phyloP scores from a whole-genome alignment of 2,329 filamentous ascomycete species.

The Sporothrix brasiliensis region DNA sequence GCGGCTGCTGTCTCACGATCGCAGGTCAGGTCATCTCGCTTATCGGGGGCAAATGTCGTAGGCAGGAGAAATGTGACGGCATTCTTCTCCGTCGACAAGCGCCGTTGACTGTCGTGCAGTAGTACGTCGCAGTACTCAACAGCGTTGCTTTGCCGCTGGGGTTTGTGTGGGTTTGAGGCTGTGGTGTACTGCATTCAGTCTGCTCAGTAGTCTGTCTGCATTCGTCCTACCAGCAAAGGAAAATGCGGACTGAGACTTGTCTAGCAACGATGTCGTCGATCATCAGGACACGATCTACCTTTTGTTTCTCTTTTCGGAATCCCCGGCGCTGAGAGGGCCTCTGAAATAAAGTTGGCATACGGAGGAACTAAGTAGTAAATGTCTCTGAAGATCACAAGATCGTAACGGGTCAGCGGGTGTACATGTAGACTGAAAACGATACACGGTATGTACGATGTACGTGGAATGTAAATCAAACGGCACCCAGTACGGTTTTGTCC shows the following conservation, averaged over 20 bases:
- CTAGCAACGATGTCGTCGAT: constrained; percentile 15
- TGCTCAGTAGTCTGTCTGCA: too few species aligned
- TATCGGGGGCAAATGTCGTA: not conserved
- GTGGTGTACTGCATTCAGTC: not conserved
- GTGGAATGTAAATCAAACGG: not conserved
- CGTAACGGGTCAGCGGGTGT: not conserved
- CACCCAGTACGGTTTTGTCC: not conserved
- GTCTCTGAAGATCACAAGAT: not conserved
- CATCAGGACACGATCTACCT: constrained; percentile 3
- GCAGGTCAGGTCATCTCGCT: constrained; percentile 4
- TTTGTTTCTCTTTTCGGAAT: not conserved
- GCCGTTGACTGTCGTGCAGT: not conserved
- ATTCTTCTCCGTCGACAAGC: too few species aligned
- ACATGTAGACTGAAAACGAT: not conserved
- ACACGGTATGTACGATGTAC: too few species aligned
- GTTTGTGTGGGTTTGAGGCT: not conserved
- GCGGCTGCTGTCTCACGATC: not conserved
- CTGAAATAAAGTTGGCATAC: not conserved
- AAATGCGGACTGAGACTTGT: not conserved
- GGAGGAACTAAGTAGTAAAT: too few species aligned
- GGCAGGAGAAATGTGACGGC: too few species aligned
- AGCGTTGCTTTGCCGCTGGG: constrained; percentile 3
- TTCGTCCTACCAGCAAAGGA: not conserved
- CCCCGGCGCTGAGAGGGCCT: not conserved
- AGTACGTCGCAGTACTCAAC: not conserved